phyloP scores from a whole-genome alignment of 768 basidiomycete species.

The Pholiota microspora region DNA sequence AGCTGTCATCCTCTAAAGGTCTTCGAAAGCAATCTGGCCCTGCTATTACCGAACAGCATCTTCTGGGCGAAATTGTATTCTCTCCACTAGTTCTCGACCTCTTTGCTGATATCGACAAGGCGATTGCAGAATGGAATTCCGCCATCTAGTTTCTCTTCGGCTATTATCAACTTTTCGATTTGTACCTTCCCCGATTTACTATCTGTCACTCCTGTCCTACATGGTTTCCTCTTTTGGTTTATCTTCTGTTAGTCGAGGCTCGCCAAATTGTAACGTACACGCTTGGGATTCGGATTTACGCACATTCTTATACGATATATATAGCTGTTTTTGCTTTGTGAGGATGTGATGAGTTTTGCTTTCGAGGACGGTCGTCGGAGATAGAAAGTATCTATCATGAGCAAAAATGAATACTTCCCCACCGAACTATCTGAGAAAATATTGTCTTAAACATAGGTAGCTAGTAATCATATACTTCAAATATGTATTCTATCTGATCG shows the following conservation, averaged over 20 bases:
- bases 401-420: too few species aligned
- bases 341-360: neutral
- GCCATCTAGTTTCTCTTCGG: neutral
- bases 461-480: too few species aligned
- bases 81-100: conserved; percentile 31
- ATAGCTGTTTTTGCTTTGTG: too few species aligned
- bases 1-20: neutral
- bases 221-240: neutral
- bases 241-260: too few species aligned
- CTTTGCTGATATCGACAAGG: conserved; percentile 31
- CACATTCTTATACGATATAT: too few species aligned
- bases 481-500: too few species aligned
- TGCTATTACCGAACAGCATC: neutral
- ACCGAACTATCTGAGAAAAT: too few species aligned
- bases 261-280: too few species aligned
- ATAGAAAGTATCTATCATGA: neutral
- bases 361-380: neutral
- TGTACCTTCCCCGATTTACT: conserved; percentile 2
- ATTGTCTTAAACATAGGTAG: too few species aligned
- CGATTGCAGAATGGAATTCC: conserved; percentile 29
- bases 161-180: conserved; percentile 4
- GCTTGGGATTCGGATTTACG: neutral
- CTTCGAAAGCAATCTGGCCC: neutral
- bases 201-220: neutral
- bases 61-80: conserved; percentile 13